Evolutionary conservation across 805 yeast species (phyloP).

Genomic region (Martiniozyma abietophila): DNA sequence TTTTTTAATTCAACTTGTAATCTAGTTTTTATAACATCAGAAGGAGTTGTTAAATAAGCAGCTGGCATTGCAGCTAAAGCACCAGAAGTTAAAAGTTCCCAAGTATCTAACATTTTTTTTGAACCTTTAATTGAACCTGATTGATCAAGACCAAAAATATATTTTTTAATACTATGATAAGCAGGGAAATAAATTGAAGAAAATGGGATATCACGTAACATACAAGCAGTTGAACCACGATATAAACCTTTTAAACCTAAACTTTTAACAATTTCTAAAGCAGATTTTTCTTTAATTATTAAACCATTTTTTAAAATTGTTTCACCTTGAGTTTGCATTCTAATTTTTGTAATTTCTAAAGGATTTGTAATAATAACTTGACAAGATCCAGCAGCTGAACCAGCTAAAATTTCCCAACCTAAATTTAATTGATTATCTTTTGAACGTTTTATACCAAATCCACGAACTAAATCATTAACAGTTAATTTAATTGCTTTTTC

Average conservation of each 20-base stretch:
- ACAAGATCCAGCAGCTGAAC: slow-evolving; percentile 93
- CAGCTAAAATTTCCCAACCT: slow-evolving; percentile 71
- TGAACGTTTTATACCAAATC: slow-evolving; percentile 47
- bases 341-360: slow-evolving; percentile 86
- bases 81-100: slow-evolving; percentile 82
- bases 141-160: slow-evolving; percentile 77
- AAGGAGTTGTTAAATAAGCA: slow-evolving; percentile 92
- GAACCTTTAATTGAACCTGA: slow-evolving; percentile 39
- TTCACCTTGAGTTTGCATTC: slow-evolving; percentile 90
- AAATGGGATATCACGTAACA: slow-evolving; percentile 92
- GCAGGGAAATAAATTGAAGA: slow-evolving; percentile 96
- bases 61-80: slow-evolving; percentile 98
- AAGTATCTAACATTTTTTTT: slow-evolving; percentile 54
- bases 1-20: slow-evolving; percentile 73
- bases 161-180: slow-evolving; percentile 84
- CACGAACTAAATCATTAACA: slow-evolving; percentile 81
- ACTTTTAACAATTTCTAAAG: slow-evolving; percentile 63
- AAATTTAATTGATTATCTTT: slow-evolving; percentile 40
- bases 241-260: slow-evolving; percentile 81
- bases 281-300: slow-evolving; percentile 36
- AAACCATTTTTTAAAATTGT: slow-evolving; percentile 25
- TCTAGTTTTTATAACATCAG: slow-evolving; percentile 93
- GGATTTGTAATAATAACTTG: slow-evolving; percentile 97
- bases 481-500: slow-evolving; percentile 96
- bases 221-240: slow-evolving; percentile 86